Base-by-base conservation (phyloP, 768 basidiomycete species). In the Paxillus involutus region DNA sequence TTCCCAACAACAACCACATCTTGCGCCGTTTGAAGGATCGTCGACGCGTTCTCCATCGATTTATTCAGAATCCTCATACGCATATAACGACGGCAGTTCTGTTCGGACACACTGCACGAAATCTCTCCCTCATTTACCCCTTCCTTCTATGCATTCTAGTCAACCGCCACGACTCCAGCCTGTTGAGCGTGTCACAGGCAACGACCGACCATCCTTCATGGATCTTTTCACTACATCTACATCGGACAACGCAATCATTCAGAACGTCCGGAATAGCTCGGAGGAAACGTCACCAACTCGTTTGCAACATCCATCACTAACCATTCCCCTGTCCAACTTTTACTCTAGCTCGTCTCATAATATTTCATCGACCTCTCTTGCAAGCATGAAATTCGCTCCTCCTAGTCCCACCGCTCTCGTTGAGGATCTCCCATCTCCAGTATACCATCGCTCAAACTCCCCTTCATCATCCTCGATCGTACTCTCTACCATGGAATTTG, bases 121-220 rank as follows among this genome's bases (percentile, higher is more conserved):
- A 71, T 56, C 70, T 69, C 51, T 60, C 59, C 68, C 66, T 14
- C 47, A 62, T 54, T 49, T 67, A 51, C 60, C 64, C 49, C 44
- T 67, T 14, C 56, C 59, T 39, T 51, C 57, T 49, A 35, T 71
- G 68, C 39, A 63, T 11, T 58, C 60, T 51, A 49, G 33, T 36
- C 21, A 58, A 4, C 46, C 59, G 10, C 32, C 58, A 51, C 61
- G 59, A 53, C 52, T 47, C 21, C 53, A 56, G 47, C 60, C 59
- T 24, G 43, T 73, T n/a, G 54, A 58, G 44, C 45, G 46, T 17
- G 40, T 50, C 35, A 21, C 59, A 24, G 71, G 44, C 73, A 71
- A 71, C 66, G 72, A 74, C 57, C 68, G 63, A 56, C 66, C 70
- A 52, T 81, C 80, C 32, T 79, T 80, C 59, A 78, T 81, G 43